These are phyloP conservation scores for Fagopyrum tataricum DNA, from an alignment of 148 eudicot genomes.

Conservation along the genomic window DNA sequence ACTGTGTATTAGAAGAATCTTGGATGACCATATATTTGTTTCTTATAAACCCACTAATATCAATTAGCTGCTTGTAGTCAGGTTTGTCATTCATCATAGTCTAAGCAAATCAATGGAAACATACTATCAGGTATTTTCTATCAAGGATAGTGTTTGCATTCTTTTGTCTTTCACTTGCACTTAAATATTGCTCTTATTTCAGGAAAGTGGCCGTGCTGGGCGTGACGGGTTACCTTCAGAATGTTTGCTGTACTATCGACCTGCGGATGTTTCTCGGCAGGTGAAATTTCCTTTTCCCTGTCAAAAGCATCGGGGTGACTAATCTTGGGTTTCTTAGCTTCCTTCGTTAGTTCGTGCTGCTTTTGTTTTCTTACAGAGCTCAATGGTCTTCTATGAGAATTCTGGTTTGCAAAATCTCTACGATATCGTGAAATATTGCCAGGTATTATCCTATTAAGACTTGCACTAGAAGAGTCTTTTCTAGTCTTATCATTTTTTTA, in stretches of 20 bases:
- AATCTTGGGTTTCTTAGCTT: not conserved
- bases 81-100: constrained; percentile 98
- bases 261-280: constrained; percentile 96
- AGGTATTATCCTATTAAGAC: constrained; percentile 34
- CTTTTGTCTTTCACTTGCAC: constrained; percentile 9
- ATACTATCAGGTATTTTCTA: constrained; percentile 74
- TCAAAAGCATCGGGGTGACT: constrained; percentile 1
- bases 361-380: constrained; percentile 62
- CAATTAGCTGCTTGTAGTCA: constrained; percentile 53
- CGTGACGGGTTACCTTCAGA: constrained; percentile 98
- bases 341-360: not conserved
- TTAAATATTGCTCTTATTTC: constrained; percentile 20
- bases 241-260: constrained; percentile 80
- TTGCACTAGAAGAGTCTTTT: not conserved
- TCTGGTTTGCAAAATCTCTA: constrained; percentile 91
- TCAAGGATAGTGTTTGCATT: constrained; percentile 6
- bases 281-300: constrained; percentile 25
- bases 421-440: constrained; percentile 74
- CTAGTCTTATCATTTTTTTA: not conserved
- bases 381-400: constrained; percentile 97
- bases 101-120: constrained; percentile 99
- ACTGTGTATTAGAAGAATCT: not conserved
- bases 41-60: not conserved
- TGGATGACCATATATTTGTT: not conserved
- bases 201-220: constrained; percentile 99